Evolutionary conservation across 2,329 filamentous ascomycete genomes (phyloP), one percentile per base, ranked within the genome.

Genomic region (Cladorrhinum sp.): DNA sequence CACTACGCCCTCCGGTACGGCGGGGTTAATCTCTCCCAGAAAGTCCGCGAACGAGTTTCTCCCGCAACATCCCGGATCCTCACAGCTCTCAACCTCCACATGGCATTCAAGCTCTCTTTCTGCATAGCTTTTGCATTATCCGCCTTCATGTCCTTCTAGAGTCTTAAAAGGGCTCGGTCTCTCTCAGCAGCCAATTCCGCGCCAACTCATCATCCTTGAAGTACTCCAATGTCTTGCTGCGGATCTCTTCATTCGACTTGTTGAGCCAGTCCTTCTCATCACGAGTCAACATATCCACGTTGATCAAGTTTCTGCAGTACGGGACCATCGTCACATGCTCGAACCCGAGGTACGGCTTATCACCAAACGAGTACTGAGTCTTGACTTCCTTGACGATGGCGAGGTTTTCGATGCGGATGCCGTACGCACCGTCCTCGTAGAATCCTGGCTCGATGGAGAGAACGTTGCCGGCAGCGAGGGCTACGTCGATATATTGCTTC

Each of bases 311-410:
- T 63, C 87, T 85, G 77, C 94, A 97, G 76, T 96, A 92, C 0
- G 95, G 95, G 18, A 94, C 92, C 92, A 99, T 92, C 0, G 95
- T 99, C 66, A 98, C 92, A 74, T 96, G 91, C 78, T 99, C 94
- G 68, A 99, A 99, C 2, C 93, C 92, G 36, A 98, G 80, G 77
- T 91, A 99, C 1, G 93, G 89, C 78, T 96, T 96, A 69, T 96
- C 94, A 20, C 93, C 94, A 72, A 98, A 98, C 36, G 87, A 86
- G 75, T 96, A 84, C 64, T 88, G 87, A 3, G 94, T 96, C 75
- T 93, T 81, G n/a, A 90, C 88, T 73, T 97, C 92, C 66, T 85
- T 89, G 28, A 96, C 92, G 81, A 98, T 89, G 66, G 96, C 86
- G 70, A 99, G 87, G 73, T 99, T 99, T 76, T 99, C 95, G 70